Evolutionary conservation across 441 rosid species (phyloP).

Genomic region (Raphanus hybrid): DNA sequence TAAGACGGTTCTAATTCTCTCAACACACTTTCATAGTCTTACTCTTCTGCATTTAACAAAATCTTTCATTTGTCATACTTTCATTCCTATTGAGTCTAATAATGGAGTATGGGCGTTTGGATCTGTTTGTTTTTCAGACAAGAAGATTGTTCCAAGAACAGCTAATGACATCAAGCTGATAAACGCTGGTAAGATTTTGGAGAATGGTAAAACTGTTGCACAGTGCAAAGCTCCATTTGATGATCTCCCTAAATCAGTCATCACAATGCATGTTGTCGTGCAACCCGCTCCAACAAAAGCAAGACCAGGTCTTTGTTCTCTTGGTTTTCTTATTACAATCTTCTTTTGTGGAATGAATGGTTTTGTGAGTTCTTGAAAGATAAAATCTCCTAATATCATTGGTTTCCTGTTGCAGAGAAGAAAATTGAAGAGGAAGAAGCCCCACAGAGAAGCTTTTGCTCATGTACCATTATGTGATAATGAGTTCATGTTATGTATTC

Average conservation of each 20-base stretch:
- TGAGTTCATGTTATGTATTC: neutral
- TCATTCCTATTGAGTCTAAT: neutral
- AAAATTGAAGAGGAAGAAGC: conserved; percentile 29
- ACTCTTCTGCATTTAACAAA: neutral
- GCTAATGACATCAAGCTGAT: conserved; percentile 84
- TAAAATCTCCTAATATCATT: neutral
- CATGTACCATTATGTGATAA: conserved; percentile 41
- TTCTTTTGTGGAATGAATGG: neutral
- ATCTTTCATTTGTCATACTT: neutral
- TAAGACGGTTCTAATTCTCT: neutral
- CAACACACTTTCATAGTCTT: neutral
- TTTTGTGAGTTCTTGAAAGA: conserved; percentile 14
- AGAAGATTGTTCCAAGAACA: conserved; percentile 71
- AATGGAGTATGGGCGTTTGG: neutral
- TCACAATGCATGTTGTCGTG: conserved; percentile 96
- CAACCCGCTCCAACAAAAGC: conserved; percentile 76
- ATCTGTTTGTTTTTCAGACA: conserved; percentile 49
- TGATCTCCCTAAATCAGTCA: conserved; percentile 69
- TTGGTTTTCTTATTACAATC: neutral
- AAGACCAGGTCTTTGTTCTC: conserved; percentile 66
- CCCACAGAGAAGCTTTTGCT: conserved; percentile 30
- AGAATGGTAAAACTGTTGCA: conserved; percentile 80
- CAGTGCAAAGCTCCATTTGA: conserved; percentile 85
- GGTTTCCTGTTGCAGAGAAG: conserved; percentile 26
- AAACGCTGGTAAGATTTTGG: conserved; percentile 87